Percentiles rank a stretch among this genome's conserved stretches.
These are phyloP conservation scores for Podosphaera fusca DNA, from an alignment of 2,329 filamentous ascomycete genomes.

Conservation along the genomic window DNA sequence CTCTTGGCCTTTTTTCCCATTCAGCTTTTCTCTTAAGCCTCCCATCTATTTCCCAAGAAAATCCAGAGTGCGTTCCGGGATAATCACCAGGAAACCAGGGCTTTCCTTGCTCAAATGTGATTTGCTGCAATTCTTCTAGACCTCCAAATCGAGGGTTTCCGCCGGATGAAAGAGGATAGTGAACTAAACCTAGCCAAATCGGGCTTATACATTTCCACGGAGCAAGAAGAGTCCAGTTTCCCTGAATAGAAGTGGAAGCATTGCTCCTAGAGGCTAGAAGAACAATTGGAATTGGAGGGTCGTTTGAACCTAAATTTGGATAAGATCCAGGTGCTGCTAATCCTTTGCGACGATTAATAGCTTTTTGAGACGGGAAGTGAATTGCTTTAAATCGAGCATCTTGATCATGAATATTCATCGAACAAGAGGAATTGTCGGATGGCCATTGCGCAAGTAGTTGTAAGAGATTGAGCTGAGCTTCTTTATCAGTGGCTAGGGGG, in stretches of 20 bases:
- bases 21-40: slow-evolving; percentile 31
- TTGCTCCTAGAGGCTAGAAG: slow-evolving; percentile 36
- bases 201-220: slow-evolving; percentile 78
- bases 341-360: slow-evolving; percentile 55
- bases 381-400: slow-evolving; percentile 39
- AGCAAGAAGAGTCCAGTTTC: slow-evolving; percentile 61
- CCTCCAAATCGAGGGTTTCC: slow-evolving; percentile 68
- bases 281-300: slow-evolving; percentile 59
- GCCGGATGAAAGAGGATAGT: slow-evolving; percentile 56
- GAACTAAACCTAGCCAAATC: slow-evolving; percentile 71
- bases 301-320: slow-evolving; percentile 31
- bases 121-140: slow-evolving; percentile 53
- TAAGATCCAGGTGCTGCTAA: slow-evolving; percentile 36
- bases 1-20: slow-evolving; percentile 61
- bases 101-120: slow-evolving; percentile 53
- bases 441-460: slow-evolving; percentile 45
- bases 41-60: slow-evolving; percentile 51
- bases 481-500: slow-evolving; percentile 18
- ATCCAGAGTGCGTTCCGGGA: slow-evolving; percentile 56
- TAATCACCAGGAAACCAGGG: slow-evolving; percentile 79
- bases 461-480: slow-evolving; percentile 23
- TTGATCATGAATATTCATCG: slow-evolving; percentile 43
- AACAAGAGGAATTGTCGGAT: slow-evolving; percentile 26
- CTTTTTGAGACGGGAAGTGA: slow-evolving; percentile 49
- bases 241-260: slow-evolving; percentile 28